A percentile compares a stretch with the other conserved stretches of the same genome.
Conservation (phyloP, 2,329 filamentous ascomycete genomes). For the Pseudogymnoascus sp. region DNA sequence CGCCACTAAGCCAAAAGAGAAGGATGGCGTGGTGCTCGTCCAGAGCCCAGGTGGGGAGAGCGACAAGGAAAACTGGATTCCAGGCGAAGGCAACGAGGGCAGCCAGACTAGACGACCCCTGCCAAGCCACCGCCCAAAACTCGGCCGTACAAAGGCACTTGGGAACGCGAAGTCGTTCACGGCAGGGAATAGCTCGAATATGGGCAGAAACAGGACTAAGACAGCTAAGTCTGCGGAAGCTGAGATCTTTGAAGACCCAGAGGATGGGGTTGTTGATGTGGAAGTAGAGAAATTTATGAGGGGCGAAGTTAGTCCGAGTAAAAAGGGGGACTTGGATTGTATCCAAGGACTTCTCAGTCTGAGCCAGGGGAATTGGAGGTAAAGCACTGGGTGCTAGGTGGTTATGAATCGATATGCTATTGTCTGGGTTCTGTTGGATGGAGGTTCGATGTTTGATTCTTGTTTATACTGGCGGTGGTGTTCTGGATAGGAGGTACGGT, state of each 20-base stretch:
- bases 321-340: slow-evolving; percentile 76
- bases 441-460: background rate
- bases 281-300: slow-evolving; percentile 70
- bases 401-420: background rate
- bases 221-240: slow-evolving; percentile 27
- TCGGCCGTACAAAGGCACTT: background rate
- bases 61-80: slow-evolving; percentile 89
- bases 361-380: slow-evolving; percentile 83
- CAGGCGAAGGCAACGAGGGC: slow-evolving; percentile 30
- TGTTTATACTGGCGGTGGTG: slow-evolving; percentile 1
- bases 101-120: slow-evolving; percentile 6
- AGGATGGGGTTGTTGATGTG: slow-evolving; percentile 34
- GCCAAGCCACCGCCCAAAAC: background rate
- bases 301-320: slow-evolving; percentile 55
- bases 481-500: slow-evolving; percentile 1
- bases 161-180: background rate
- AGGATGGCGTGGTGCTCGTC: slow-evolving; percentile 32
- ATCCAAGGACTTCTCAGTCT: slow-evolving; percentile 81
- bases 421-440: slow-evolving; percentile 4
- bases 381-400: slow-evolving; percentile 2
- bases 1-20: slow-evolving; percentile 16
- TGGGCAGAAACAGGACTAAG: slow-evolving; percentile 13
- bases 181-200: slow-evolving; percentile 24
- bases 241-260: slow-evolving; percentile 46
- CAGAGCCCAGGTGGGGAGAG: slow-evolving; percentile 59